phyloP scores from a whole-genome alignment of 2,329 filamentous ascomycete genomes.

The Orbilia quercus region DNA sequence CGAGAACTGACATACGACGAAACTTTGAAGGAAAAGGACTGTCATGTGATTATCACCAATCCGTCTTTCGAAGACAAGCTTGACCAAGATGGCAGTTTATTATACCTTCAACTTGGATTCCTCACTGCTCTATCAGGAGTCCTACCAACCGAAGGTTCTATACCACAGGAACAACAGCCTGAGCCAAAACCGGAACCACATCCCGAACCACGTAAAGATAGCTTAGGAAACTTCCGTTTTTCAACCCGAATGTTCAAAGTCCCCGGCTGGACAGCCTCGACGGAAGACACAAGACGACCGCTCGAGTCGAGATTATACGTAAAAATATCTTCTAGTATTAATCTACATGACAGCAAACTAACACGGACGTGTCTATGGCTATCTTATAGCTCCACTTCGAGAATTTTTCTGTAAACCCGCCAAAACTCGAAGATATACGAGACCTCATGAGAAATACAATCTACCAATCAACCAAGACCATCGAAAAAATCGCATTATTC shows the following conservation, averaged over 20 bases:
- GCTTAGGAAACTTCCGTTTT: slow-evolving; percentile 2
- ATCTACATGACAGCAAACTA: no score
- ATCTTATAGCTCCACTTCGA: slow-evolving; percentile 35
- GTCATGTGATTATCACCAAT: slow-evolving; percentile 27
- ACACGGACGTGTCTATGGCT: no score
- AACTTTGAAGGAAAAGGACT: slow-evolving; percentile 5
- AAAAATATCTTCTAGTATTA: neutral
- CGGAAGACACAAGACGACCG: neutral
- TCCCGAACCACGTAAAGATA: neutral
- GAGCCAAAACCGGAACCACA: neutral
- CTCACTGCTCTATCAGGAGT: neutral
- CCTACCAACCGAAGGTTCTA: neutral
- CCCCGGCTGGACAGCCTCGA: neutral
- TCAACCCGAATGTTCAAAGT: neutral
- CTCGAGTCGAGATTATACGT: slow-evolving; percentile 15
- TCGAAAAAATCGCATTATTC: slow-evolving; percentile 6
- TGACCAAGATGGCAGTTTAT: neutral
- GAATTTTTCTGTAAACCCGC: neutral
- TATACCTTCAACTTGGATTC: neutral
- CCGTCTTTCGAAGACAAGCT: slow-evolving; percentile 22
- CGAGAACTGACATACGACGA: slow-evolving; percentile 16
- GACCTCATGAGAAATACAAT: slow-evolving; percentile 20
- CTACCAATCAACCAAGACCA: slow-evolving; percentile 12
- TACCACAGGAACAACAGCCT: no score
- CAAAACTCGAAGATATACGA: slow-evolving; percentile 7